Conservation (phyloP, 225 moss, liverwort and hornwort genomes). For the Pseudisothecium myosuroides region DNA sequence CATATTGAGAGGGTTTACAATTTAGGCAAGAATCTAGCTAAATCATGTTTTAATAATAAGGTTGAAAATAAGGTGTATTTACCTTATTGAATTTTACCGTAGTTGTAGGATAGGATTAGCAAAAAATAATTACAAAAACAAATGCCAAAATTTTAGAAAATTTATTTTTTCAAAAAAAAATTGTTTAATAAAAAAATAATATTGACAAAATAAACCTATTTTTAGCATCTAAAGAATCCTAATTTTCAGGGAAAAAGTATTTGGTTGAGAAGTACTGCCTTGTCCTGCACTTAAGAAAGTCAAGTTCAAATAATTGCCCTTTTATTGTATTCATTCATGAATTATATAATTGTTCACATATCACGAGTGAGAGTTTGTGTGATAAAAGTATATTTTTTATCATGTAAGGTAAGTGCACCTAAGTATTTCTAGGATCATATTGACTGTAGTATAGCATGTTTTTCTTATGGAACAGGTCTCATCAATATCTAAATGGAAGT, state of each 20-base stretch:
- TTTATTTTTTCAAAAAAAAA: background rate
- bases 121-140: background rate
- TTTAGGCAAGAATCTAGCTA: background rate
- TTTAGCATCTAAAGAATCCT: background rate
- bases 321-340: background rate
- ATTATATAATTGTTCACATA: too few species aligned
- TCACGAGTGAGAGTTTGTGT: background rate
- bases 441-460: background rate
- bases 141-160: background rate
- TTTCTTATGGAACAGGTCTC: background rate
- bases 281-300: rapidly evolving
- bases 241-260: rapidly evolving
- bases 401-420: too few species aligned
- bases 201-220: background rate
- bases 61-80: background rate
- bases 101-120: rapidly evolving
- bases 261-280: rapidly evolving
- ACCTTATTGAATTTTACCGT: background rate
- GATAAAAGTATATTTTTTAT: background rate
- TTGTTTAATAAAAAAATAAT: too few species aligned
- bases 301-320: rapidly evolving
- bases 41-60: too few species aligned
- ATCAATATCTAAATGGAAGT: background rate
- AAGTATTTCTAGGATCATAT: background rate
- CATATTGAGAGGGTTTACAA: too few species aligned